Base-by-base conservation (phyloP, 2,329 filamentous ascomycete genomes). In the Monosporascus ibericus region DNA sequence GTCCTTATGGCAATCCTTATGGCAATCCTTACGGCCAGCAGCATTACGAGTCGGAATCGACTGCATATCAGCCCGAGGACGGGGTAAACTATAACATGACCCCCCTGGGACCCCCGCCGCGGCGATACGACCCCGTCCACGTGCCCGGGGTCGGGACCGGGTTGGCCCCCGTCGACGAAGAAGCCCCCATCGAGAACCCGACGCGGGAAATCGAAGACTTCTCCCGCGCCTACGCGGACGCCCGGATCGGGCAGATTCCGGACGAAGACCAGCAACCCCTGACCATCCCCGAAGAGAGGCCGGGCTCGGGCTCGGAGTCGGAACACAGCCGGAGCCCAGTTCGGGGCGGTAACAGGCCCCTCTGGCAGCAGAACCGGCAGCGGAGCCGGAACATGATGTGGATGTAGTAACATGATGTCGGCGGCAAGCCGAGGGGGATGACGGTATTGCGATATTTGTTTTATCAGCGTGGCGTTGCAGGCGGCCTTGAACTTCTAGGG, bases 311-410 rank as follows among this genome's bases (percentile, higher is more conserved):
- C 7, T 52, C 55, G 17, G 50, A 47, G 6, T 15, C 49, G 22
- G 14, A 57, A 44, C 20, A 53, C 55, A 0, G 59, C 47, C 59
- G 59, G 57, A 56, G 60, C 20, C 61, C 60, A 22, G 25, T 61
- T 58, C 22, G 64, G 27, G 57, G 57, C 6, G 68, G 67, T 2
- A 65, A 70, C 24, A 65, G 75, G 42, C 76, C 76, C 5, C 64
- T 81, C 38, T 81, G 78, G 78, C 77, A 81, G 65, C 78, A 81
- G 65, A 79, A 79, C 49, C 68, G 77, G 52, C 70, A 72, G 51
- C 73, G 74, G 55, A 71, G 69, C 56, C 69, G 77, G 49, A 80
- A 75, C 62, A 53, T 76, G 56, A 73, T 73, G 68, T 76, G 74
- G 74, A 68, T 75, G 67, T 76, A 61, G 30, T 34, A 14, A 9